phyloP scores from a whole-genome alignment of 2,329 filamentous ascomycete genomes.

The Aspergillus sp. region DNA sequence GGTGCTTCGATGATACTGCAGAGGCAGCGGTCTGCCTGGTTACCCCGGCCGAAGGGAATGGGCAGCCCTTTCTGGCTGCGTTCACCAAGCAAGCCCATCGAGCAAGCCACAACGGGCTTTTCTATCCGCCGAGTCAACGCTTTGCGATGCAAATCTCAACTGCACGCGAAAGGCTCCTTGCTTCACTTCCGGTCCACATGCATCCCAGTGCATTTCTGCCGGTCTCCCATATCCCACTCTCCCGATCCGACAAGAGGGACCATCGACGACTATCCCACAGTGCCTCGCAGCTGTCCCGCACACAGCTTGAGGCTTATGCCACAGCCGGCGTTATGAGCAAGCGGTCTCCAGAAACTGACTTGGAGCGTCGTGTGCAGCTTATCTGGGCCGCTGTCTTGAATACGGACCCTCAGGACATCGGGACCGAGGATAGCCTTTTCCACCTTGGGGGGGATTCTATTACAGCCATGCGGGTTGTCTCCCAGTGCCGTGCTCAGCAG shows the following conservation, averaged over 20 bases:
- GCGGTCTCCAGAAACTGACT: not conserved
- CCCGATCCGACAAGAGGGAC: conserved; percentile 7
- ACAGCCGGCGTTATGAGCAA: not conserved
- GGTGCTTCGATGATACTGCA: not conserved
- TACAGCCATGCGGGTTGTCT: conserved; percentile 19
- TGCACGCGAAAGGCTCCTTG: not conserved
- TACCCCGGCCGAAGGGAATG: not conserved
- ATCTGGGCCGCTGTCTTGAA: not conserved
- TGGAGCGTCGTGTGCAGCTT: not conserved
- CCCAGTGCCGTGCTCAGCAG: not conserved
- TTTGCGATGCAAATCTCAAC: not conserved
- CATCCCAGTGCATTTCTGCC: conserved; percentile 7
- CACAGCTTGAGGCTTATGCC: not conserved
- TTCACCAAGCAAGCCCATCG: not conserved
- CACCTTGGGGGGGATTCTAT: conserved; percentile 26
- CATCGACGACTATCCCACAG: not conserved
- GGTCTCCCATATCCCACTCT: conserved; percentile 1
- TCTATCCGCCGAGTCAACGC: not conserved
- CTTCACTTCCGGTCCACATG: conserved; percentile 7
- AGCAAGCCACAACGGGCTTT: not conserved
- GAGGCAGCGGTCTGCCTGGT: conserved; percentile 1
- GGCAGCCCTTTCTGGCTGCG: not conserved
- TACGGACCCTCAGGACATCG: not conserved
- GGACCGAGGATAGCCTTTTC: conserved; percentile 24
- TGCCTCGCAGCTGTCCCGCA: not conserved